Evolutionary conservation across 371 early-diverging fungal genomes (phyloP), one percentile per base, ranked within the genome.

Genomic region (Mucor indicus): DNA sequence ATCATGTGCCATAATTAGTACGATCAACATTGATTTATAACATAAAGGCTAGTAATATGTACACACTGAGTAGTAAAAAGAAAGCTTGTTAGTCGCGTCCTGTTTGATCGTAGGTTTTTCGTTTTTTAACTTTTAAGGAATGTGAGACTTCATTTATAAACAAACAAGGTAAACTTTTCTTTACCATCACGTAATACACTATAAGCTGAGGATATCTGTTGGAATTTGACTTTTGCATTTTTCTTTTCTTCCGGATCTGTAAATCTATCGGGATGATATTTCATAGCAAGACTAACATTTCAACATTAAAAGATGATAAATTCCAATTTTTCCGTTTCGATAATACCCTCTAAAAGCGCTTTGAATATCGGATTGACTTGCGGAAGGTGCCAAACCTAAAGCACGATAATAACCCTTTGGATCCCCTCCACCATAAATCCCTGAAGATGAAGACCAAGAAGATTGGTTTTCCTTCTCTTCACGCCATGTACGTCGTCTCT

Each of bases 121-220:
- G 64, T 35, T 60, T 67, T 49, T 63, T 67, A 32, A 48, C 65
- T 65, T 50, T 35, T 21, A 10, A 29, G 13, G 10, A 7, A 25
- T 12, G 22, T 35, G n/a, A 43, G 19, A 3, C 17, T 27, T 42
- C 12, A 29, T 6, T 29, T 29, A 29, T 29, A 12, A 12, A 29
- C 30, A 29, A 12, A 12, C 30, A 29, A 12, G 30, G 6, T 8
- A 29, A 8, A 12, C 6, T 8, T 29, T 29, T 8, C n/a, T 62
- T 65, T 73, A 76, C 81, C 53, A 50, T 83, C 80, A 36, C 83
- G 64, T 21, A 83, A 61, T 1, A 83, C 77, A 46, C 69, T 75
- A 37, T 83, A 83, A 0, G 83, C 83, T 21, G 70, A 68, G 1
- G 79, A 78, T 35, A 83, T 72, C 19, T 60, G 47, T 55, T 83